These are phyloP conservation scores for Clausena lansium DNA, from an alignment of 345 rosid genomes.

Conservation along the genomic window DNA sequence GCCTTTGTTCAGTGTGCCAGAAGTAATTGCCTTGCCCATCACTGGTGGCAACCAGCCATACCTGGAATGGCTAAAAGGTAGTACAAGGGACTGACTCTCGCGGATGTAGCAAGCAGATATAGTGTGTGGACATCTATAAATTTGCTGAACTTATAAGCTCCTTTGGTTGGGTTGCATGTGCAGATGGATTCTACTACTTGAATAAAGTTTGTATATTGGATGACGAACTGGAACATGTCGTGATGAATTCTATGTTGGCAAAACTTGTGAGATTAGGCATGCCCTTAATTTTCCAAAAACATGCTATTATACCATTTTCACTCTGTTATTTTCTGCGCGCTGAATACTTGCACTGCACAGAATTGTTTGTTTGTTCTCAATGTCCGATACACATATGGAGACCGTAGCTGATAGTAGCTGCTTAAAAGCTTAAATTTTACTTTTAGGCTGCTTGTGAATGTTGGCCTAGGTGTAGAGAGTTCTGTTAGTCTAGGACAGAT, in stretches of 20 bases:
- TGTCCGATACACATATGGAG: too few species aligned
- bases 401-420: too few species aligned
- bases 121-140: background rate
- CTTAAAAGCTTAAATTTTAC: too few species aligned
- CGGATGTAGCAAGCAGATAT: background rate
- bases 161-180: background rate
- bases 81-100: constrained; percentile 64
- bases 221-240: too few species aligned
- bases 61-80: constrained; percentile 82
- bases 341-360: background rate
- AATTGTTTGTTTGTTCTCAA: too few species aligned
- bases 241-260: background rate
- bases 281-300: background rate
- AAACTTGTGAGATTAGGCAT: background rate
- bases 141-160: background rate
- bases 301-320: too few species aligned
- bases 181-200: background rate
- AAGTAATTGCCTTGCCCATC: constrained; percentile 84
- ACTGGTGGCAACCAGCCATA: constrained; percentile 72
- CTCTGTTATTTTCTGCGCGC: background rate
- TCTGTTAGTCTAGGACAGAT: too few species aligned
- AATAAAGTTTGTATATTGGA: constrained; percentile 10
- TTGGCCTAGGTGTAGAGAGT: too few species aligned
- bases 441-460: too few species aligned
- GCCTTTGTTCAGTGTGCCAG: constrained; percentile 61